Evolutionary conservation across 2,329 filamentous ascomycete genomes (phyloP).

Genomic region (Claviceps purpurea): DNA sequence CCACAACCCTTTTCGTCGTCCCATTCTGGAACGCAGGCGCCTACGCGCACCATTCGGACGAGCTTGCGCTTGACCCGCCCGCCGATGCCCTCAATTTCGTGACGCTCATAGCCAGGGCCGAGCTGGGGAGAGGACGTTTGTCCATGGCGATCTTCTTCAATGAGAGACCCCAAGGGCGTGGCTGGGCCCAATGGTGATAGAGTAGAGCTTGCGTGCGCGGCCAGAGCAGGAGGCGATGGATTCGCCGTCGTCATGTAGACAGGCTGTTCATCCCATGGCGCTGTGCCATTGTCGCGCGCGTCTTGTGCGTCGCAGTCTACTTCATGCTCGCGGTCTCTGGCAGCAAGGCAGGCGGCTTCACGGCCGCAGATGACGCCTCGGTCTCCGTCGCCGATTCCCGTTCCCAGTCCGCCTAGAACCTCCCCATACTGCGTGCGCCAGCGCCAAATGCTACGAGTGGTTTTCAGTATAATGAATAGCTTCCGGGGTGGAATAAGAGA

Average conservation of each 20-base stretch:
- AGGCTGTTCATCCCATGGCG: conserved; percentile 10
- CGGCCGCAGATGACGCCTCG: conserved; percentile 81
- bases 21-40: conserved; percentile 74
- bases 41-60: conserved; percentile 70
- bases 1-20: conserved; percentile 56
- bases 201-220: conserved; percentile 6
- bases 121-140: conserved; percentile 37
- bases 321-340: conserved; percentile 67
- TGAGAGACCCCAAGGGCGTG: conserved; percentile 13
- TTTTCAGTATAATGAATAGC: background rate
- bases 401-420: conserved; percentile 66
- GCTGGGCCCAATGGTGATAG: conserved; percentile 7
- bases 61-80: conserved; percentile 78
- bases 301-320: conserved; percentile 77
- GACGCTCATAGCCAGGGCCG: conserved; percentile 63
- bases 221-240: conserved; percentile 7
- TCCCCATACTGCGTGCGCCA: conserved; percentile 81
- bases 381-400: conserved; percentile 76
- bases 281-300: conserved; percentile 32
- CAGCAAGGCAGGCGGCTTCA: conserved; percentile 62
- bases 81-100: conserved; percentile 86
- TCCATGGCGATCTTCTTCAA: conserved; percentile 19
- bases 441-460: conserved; percentile 54
- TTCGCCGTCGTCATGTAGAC: conserved; percentile 11
- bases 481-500: background rate